Evolutionary conservation across 2,329 filamentous ascomycete species (phyloP), one percentile per base, ranked within the genome.

Genomic region (Penicillium occitanis): DNA sequence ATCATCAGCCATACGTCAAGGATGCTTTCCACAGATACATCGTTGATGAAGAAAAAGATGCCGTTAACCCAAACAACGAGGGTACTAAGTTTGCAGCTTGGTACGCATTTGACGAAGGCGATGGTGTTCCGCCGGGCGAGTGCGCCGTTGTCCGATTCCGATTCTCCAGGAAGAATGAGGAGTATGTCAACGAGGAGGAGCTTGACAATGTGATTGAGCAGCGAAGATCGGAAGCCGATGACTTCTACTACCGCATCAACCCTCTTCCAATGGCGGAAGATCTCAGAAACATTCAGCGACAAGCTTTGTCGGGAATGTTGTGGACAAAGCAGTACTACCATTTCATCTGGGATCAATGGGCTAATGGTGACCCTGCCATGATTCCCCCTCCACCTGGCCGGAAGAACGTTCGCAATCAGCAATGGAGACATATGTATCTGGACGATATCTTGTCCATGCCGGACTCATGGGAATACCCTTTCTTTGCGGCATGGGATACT

Each of bases 311-410:
- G 0, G 94, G 95, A 63, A 98, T 98, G 94, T 90, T 98, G 85
- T 98, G 94, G 94, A 96, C 91, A 69, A 98, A 98, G 78, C 94
- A 98, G 77, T 92, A 92, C 80, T 98, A 98, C 78, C 88, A 96
- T 75, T 97, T 98, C 78, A 88, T 98, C 72, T 97, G 93, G 92
- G 93, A 98, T 70, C 91, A 98, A 76, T 98, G 94, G 94, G 93
- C 93, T 30, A 96, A 96, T 69, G 94, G 94, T 62, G 94, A 98
- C 75, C 93, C 93, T 11, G 86, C 85, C 58, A 92, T 93, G 83
- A 92, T 93, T 51, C 91, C 94, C 37, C 95, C 95, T 30, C 94
- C 94, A 0, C 83, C 90, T 0, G 85, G 86, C 46, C 86, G 94
- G 64, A 96, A 95, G 77, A 84, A 86, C 2, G 86, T 98, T 65